Percentiles rank a stretch among this genome's conserved stretches.
Conservation (phyloP, 306 rosid species). For the Urtica urens region DNA sequence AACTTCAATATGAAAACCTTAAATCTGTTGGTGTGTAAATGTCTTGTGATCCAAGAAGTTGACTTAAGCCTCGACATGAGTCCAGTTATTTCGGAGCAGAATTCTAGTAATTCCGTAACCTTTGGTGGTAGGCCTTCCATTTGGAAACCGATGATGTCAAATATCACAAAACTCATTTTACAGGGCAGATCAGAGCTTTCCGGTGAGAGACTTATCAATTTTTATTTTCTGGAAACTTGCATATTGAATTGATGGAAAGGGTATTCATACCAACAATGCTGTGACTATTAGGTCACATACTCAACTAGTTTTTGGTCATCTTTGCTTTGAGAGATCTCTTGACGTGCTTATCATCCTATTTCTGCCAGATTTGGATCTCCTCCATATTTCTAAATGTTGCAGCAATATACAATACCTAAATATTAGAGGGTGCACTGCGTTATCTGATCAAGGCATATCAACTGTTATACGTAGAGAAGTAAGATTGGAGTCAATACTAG, state of each 20-base stretch:
- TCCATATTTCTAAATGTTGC: conserved; percentile 40
- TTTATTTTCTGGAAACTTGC: background rate
- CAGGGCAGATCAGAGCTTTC: conserved; percentile 67
- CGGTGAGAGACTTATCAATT: conserved; percentile 38
- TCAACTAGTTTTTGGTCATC: background rate
- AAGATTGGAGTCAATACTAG: conserved; percentile 47
- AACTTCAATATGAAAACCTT: conserved; percentile 30
- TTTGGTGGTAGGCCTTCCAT: conserved; percentile 13
- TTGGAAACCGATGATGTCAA: conserved; percentile 22
- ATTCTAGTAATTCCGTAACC: conserved; percentile 28
- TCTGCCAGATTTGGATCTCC: conserved; percentile 51
- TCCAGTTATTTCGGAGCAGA: conserved; percentile 43
- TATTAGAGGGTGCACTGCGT: conserved; percentile 55
- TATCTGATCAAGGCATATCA: conserved; percentile 64
- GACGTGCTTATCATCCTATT: conserved; percentile 4
- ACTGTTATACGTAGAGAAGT: conserved; percentile 31
- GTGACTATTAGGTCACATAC: conserved; percentile 1
- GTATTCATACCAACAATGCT: background rate
- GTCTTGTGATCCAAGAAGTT: conserved; percentile 43
- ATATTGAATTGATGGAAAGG: background rate
- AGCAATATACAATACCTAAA: conserved; percentile 48
- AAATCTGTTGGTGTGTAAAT: conserved; percentile 37
- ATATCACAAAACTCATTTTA: conserved; percentile 48
- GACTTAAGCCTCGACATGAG: conserved; percentile 59
- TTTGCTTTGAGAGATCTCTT: background rate